Evolutionary conservation across 1,284 basidiomycete genomes (phyloP).

Genomic region (Tremellales sp.): DNA sequence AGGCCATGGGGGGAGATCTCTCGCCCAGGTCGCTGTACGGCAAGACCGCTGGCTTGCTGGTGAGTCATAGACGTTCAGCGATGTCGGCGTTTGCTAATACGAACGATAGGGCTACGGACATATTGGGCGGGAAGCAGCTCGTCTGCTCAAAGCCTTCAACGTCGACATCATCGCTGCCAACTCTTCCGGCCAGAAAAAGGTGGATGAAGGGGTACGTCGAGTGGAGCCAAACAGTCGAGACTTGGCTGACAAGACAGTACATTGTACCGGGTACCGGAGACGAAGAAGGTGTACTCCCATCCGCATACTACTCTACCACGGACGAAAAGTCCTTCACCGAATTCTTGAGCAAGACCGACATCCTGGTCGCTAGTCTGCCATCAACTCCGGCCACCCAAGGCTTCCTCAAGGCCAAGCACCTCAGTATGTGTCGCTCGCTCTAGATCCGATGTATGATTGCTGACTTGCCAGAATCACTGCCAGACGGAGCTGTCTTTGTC

Average conservation of each 20-base stretch:
- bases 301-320: constrained; percentile 34
- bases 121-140: constrained; percentile 43
- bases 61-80: too few relatives aligned
- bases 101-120: constrained; percentile 29
- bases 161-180: constrained; percentile 46
- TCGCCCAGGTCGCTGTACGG: constrained; percentile 13
- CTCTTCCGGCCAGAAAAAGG: constrained; percentile 30
- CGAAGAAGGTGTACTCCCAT: constrained; percentile 36
- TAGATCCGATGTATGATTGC: background rate
- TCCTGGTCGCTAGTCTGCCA: constrained; percentile 43
- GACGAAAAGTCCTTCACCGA: constrained; percentile 33
- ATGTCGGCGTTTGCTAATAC: too few relatives aligned
- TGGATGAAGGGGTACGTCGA: constrained; percentile 40
- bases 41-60: constrained; percentile 30
- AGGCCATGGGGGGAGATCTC: background rate
- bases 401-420: constrained; percentile 31
- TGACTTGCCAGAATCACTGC: constrained; percentile 23
- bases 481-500: constrained; percentile 39
- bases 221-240: background rate
- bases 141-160: constrained; percentile 40
- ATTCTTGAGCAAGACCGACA: constrained; percentile 36
- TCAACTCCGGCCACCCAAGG: constrained; percentile 36
- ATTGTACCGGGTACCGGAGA: constrained; percentile 47
- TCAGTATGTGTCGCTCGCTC: constrained; percentile 21
- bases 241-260: constrained; percentile 22